Evolutionary conservation across 495 filamentous ascomycete species (phyloP), one percentile per base, ranked within the genome.

Genomic region (Polyplosphaeria fusca): DNA sequence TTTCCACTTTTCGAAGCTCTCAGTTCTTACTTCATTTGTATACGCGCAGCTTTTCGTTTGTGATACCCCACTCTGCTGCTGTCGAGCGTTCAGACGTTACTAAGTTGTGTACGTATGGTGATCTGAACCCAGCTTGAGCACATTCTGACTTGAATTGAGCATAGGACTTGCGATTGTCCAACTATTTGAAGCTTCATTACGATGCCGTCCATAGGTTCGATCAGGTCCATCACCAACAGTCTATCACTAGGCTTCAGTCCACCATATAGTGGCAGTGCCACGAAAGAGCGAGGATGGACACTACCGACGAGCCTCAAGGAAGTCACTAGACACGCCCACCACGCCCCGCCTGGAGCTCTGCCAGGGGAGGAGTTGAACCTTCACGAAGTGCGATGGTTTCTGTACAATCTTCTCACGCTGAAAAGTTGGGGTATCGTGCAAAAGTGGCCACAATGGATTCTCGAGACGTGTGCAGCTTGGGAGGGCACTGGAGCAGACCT

Each of bases 361-460:
- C 55, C 55, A 1, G 26, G 4, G 7, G 14, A 26, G 3, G 11
- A 41, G 11, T 30, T 43, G 47, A 20, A 23, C 44, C n/a, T 7
- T 0, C 5, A 54, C 20, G 42, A 58, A 25, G 60, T 63, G 3
- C 53, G 53, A 13, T 58, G 18, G 14, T 63, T 52, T 20, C 42
- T 63, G 14, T 58, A 58, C 41, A n/a, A 52, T 14, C 38, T 63
- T 2, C 48, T 63, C 4, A 63, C 60, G 22, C 20, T 52, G 7
- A 37, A 63, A n/a, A 14, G 1, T 2, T 11, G 43, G 25, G 18
- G 28, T 3, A 38, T 63, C 12, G 53, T 32, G 5, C 52, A 53
- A 41, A 5, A 41, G 22, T 58, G 44, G 19, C 60, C 60, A 19
- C 53, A 56, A 35, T 63, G 54, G 41, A 19, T 63, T 7, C 28